phyloP scores from a whole-genome alignment of 2,329 filamentous ascomycete genomes.

The Aspergillus carbonarius region DNA sequence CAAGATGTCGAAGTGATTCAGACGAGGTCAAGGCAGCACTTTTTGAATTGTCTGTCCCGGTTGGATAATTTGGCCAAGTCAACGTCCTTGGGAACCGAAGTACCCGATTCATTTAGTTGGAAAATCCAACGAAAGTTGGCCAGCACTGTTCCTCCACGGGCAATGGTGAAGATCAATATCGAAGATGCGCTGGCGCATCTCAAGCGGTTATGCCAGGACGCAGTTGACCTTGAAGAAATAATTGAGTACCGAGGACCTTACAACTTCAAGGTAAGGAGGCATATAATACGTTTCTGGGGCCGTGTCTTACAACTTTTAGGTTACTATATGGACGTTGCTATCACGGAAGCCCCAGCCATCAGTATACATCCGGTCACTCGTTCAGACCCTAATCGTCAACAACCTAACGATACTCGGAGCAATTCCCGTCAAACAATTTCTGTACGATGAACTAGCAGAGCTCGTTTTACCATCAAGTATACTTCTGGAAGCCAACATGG shows the following conservation, averaged over 20 bases:
- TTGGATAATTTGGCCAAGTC: slow-evolving; percentile 61
- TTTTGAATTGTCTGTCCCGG: slow-evolving; percentile 37
- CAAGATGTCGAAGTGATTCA: slow-evolving; percentile 34
- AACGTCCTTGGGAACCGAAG: slow-evolving; percentile 60
- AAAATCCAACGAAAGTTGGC: slow-evolving; percentile 90
- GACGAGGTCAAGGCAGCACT: slow-evolving; percentile 29
- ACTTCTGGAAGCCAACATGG: slow-evolving; percentile 71
- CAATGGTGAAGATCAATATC: slow-evolving; percentile 75
- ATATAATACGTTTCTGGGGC: neutral
- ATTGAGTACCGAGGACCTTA: slow-evolving; percentile 67
- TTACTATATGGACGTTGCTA: slow-evolving; percentile 72
- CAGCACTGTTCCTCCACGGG: slow-evolving; percentile 88
- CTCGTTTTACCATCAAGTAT: slow-evolving; percentile 70
- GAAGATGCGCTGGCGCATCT: slow-evolving; percentile 71
- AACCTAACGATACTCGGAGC: slow-evolving; percentile 68
- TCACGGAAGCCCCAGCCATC: slow-evolving; percentile 78
- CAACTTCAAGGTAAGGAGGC: slow-evolving; percentile 60
- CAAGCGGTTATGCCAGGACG: slow-evolving; percentile 69
- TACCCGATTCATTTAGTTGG: slow-evolving; percentile 79
- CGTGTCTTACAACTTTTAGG: slow-evolving; percentile 45
- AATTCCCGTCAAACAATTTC: slow-evolving; percentile 68
- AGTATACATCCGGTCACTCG: slow-evolving; percentile 76
- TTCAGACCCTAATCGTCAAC: slow-evolving; percentile 74
- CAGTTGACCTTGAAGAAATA: slow-evolving; percentile 65
- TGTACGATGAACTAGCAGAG: slow-evolving; percentile 79